Evolutionary conservation across 495 filamentous ascomycete genomes (phyloP).

Genomic region (Sporormia fimetaria): DNA sequence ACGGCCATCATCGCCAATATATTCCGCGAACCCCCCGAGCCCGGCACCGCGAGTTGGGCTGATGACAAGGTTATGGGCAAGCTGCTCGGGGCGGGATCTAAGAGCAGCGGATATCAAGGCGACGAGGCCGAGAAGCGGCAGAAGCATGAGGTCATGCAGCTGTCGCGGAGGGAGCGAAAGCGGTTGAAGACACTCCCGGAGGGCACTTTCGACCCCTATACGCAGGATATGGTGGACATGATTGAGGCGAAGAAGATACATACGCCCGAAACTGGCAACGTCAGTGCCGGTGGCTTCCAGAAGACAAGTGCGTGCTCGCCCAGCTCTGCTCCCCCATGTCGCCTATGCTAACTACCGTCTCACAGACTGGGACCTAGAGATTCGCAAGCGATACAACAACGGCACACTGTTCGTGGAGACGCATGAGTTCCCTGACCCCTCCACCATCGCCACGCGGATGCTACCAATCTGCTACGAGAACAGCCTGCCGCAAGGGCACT

Average conservation of each 20-base stretch:
- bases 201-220: slow-evolving; percentile 25
- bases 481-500: slow-evolving; percentile 64
- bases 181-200: slow-evolving; percentile 70
- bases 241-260: slow-evolving; percentile 56
- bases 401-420: slow-evolving; percentile 81
- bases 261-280: slow-evolving; percentile 60
- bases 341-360: not conserved
- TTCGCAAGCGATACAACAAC: slow-evolving; percentile 80
- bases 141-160: slow-evolving; percentile 89
- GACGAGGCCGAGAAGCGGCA: slow-evolving; percentile 84
- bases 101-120: no score
- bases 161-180: slow-evolving; percentile 72
- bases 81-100: slow-evolving; percentile 66
- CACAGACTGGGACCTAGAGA: slow-evolving; percentile 53
- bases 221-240: slow-evolving; percentile 36
- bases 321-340: slow-evolving; percentile 1
- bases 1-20: slow-evolving; percentile 78
- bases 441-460: slow-evolving; percentile 74
- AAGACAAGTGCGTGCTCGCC: slow-evolving; percentile 63
- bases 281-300: slow-evolving; percentile 70
- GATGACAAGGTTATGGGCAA: slow-evolving; percentile 80
- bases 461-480: slow-evolving; percentile 89
- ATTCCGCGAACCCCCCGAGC: slow-evolving; percentile 77
- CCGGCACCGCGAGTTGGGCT: slow-evolving; percentile 87
- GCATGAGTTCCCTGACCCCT: slow-evolving; percentile 78